Evolutionary conservation across 1,284 basidiomycete genomes (phyloP).

Genomic region (Marasmius fiardii): DNA sequence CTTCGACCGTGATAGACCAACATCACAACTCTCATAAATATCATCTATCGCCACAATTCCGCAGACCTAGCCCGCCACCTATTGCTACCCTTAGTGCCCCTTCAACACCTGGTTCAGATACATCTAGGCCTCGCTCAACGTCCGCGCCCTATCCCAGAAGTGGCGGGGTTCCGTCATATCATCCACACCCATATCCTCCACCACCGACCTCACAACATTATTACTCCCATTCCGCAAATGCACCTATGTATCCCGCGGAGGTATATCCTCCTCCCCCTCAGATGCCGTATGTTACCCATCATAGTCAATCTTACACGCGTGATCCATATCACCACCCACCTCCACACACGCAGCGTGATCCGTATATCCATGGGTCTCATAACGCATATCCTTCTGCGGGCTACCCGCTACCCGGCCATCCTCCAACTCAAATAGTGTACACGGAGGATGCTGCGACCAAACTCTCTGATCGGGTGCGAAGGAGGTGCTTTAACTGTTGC

Average conservation of each 20-base stretch:
- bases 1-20: neutral
- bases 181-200: neutral
- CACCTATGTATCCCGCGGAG: neutral
- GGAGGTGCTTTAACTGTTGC: slow-evolving; percentile 59
- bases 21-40: neutral
- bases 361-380: neutral
- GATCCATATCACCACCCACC: neutral
- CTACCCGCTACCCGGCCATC: neutral
- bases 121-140: neutral
- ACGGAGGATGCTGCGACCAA: slow-evolving; percentile 62
- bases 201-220: neutral
- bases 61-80: neutral
- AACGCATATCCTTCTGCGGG: slow-evolving; percentile 1
- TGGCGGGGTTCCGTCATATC: neutral
- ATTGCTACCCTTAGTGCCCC: neutral
- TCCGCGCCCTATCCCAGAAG: neutral
- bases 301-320: neutral
- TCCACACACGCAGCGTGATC: neutral
- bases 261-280: neutral
- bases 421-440: slow-evolving; percentile 30
- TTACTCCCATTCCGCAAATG: neutral
- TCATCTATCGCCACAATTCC: neutral
- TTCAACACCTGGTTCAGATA: neutral
- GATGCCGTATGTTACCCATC: neutral
- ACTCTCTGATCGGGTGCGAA: slow-evolving; percentile 53